Evolutionary conservation across 495 filamentous ascomycete species (phyloP).

Genomic region (Penicillium robsamsonii): DNA sequence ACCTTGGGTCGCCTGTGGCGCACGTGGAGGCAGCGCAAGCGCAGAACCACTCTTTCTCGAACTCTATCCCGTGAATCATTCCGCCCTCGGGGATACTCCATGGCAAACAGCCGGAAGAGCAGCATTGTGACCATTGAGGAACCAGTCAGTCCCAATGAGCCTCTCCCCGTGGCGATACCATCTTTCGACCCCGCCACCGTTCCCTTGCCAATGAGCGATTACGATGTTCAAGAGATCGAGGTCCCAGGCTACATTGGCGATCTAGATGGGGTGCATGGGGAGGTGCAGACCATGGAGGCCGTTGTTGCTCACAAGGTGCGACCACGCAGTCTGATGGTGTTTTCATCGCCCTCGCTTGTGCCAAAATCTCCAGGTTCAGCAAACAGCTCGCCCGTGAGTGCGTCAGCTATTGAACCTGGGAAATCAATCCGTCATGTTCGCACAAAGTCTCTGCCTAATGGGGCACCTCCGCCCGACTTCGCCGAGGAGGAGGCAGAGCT

Average conservation of each 20-base stretch:
- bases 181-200: conserved; percentile 51
- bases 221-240: conserved; percentile 74
- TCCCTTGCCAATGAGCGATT: conserved; percentile 62
- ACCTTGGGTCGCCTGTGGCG: conserved; percentile 90
- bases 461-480: conserved; percentile 22
- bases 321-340: conserved; percentile 62
- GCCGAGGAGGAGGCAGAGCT: conserved; percentile 17
- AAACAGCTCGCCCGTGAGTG: conserved; percentile 31
- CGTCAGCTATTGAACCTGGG: conserved; percentile 22
- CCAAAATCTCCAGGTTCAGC: conserved; percentile 37
- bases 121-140: conserved; percentile 42
- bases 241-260: conserved; percentile 60
- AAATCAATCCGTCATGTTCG: conserved; percentile 44
- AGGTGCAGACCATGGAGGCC: conserved; percentile 51
- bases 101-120: conserved; percentile 37
- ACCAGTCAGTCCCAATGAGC: conserved; percentile 26
- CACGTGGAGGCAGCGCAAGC: conserved; percentile 85
- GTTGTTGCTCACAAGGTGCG: conserved; percentile 50
- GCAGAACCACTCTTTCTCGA: conserved; percentile 38
- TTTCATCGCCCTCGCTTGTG: conserved; percentile 36
- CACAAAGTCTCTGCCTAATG: conserved; percentile 53
- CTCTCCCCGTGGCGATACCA: conserved; percentile 16
- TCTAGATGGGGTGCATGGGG: conserved; percentile 61
- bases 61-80: conserved; percentile 47
- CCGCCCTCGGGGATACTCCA: conserved; percentile 31